These are phyloP conservation scores for Xylaria sp. DNA, from an alignment of 2,329 filamentous ascomycete species.

Conservation along the genomic window DNA sequence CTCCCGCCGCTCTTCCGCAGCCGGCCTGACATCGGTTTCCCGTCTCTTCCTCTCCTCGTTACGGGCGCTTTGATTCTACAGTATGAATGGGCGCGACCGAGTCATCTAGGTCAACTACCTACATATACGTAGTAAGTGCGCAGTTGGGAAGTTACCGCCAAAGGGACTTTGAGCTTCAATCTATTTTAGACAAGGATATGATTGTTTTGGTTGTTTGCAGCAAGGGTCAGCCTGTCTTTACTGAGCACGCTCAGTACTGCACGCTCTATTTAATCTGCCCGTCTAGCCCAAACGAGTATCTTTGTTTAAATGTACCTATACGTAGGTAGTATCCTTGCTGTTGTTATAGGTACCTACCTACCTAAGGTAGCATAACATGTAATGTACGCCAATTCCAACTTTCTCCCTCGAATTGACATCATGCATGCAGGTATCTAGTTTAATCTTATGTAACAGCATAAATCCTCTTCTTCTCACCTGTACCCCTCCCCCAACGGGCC, in stretches of 20 bases:
- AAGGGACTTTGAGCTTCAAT: constrained; percentile 16
- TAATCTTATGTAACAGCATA: too few species aligned
- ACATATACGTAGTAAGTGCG: neutral
- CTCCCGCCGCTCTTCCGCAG: constrained; percentile 47
- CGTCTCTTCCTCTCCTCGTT: neutral
- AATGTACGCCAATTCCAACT: neutral
- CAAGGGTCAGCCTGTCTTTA: constrained; percentile 1
- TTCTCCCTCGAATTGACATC: too few species aligned
- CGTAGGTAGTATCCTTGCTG: neutral
- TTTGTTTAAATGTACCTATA: neutral
- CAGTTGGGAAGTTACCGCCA: neutral
- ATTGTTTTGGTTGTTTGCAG: constrained; percentile 38
- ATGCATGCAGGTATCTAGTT: too few species aligned
- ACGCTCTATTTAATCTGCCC: neutral
- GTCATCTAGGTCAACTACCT: too few species aligned
- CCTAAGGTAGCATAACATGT: neutral
- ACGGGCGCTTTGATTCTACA: neutral
- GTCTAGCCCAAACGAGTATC: neutral
- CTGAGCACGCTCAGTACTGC: constrained; percentile 4
- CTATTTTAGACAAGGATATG: neutral
- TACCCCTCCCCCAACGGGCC: too few species aligned
- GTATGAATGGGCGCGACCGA: constrained; percentile 5
- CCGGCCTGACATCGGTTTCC: constrained; percentile 43
- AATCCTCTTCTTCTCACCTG: too few species aligned
- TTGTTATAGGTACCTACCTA: neutral